phyloP scores from a whole-genome alignment of 192 early-diverging fungal genomes.

The Podila epigama region DNA sequence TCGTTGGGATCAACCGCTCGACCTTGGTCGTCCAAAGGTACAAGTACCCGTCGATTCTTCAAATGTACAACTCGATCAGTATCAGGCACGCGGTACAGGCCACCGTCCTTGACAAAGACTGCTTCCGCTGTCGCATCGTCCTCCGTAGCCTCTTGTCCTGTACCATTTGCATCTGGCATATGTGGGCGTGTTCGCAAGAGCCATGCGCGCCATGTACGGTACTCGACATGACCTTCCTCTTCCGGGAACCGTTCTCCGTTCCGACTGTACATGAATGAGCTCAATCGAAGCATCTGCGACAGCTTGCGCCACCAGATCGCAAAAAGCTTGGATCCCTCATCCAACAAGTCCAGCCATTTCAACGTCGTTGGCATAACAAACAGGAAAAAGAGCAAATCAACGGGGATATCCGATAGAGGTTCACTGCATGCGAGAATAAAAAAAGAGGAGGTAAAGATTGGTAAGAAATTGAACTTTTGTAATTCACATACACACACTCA shows the following conservation, averaged over 20 bases:
- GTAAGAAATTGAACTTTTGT: neutral
- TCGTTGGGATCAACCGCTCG: conserved; percentile 64
- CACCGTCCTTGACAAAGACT: conserved; percentile 67
- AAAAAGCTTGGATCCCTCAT: conserved; percentile 62
- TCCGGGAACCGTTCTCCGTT: conserved; percentile 64
- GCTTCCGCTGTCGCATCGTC: conserved; percentile 49
- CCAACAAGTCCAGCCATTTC: conserved; percentile 65
- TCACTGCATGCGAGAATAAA: conserved; percentile 51
- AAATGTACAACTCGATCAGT: conserved; percentile 85
- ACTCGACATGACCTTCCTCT: conserved; percentile 77
- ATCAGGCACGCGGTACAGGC: conserved; percentile 84
- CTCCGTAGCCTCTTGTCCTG: conserved; percentile 54
- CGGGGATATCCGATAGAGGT: conserved; percentile 77
- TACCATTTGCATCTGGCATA: conserved; percentile 41
- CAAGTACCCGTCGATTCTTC: conserved; percentile 79
- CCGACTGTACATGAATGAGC: conserved; percentile 78
- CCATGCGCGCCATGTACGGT: conserved; percentile 61
- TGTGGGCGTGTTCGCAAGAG: conserved; percentile 56
- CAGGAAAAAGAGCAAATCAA: conserved; percentile 78
- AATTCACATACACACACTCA: neutral
- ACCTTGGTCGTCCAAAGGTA: conserved; percentile 73
- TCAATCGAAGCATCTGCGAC: conserved; percentile 71
- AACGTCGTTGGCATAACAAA: conserved; percentile 76
- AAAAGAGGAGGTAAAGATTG: neutral
- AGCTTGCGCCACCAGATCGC: conserved; percentile 77